Conservation (phyloP, 768 basidiomycete species). For the Mycena alexandri region DNA sequence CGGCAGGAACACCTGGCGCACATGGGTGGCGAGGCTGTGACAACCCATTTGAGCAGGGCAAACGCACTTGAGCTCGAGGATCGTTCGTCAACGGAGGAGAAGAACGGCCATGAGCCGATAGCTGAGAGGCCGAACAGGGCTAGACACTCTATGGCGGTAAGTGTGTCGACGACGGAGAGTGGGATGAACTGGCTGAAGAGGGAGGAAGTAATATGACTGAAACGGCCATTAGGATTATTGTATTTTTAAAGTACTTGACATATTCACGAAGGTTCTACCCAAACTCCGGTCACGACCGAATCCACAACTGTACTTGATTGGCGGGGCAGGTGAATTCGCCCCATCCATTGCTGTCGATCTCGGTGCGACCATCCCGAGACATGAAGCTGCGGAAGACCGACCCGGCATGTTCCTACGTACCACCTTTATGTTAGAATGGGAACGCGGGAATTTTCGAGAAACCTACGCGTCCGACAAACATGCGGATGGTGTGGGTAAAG, state of each 20-base stretch:
- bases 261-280: constrained; percentile 6
- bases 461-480: constrained; percentile 76
- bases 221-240: constrained; percentile 9
- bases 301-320: constrained; percentile 73
- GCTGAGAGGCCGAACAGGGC: constrained; percentile 32
- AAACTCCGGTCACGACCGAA: constrained; percentile 31
- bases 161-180: constrained; percentile 26
- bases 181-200: constrained; percentile 33
- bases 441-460: constrained; percentile 10
- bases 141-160: constrained; percentile 18
- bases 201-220: constrained; percentile 18
- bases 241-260: constrained; percentile 14
- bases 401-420: constrained; percentile 50
- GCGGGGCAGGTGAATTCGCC: constrained; percentile 72
- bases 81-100: constrained; percentile 28
- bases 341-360: constrained; percentile 71
- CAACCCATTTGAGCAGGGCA: constrained; percentile 41
- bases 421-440: constrained; percentile 2
- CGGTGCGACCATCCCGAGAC: constrained; percentile 57
- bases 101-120: background rate
- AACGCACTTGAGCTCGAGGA: constrained; percentile 29
- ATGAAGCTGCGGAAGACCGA: constrained; percentile 63
- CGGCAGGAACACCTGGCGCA: constrained; percentile 57
- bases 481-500: constrained; percentile 63
- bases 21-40: constrained; percentile 64